Percentiles rank a stretch among this genome's conserved stretches.
Conservation (phyloP, 768 basidiomycete species). For the Tephrocybe sp. region DNA sequence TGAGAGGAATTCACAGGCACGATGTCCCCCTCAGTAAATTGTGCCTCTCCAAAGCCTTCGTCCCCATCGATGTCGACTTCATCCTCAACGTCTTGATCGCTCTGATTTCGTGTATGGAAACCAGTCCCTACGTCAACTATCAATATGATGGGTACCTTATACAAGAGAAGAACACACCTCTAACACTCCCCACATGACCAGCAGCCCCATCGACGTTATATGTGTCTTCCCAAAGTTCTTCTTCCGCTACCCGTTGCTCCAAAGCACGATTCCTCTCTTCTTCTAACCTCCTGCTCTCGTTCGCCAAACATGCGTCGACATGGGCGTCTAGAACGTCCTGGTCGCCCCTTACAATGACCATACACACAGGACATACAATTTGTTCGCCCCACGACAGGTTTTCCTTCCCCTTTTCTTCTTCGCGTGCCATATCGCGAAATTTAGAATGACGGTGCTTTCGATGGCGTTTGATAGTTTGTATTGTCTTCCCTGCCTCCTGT, state of each 20-base stretch:
- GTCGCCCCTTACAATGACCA: conserved; percentile 57
- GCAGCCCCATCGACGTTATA: conserved; percentile 28
- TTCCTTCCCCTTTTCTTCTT: conserved; percentile 44
- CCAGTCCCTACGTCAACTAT: conserved; percentile 56
- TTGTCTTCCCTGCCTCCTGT: conserved; percentile 49
- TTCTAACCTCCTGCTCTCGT: conserved; percentile 46
- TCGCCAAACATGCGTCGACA: conserved; percentile 75
- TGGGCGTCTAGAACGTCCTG: conserved; percentile 76
- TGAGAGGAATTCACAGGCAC: conserved; percentile 34
- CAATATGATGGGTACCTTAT: neutral
- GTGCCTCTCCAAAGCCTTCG: conserved; percentile 67
- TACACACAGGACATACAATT: conserved; percentile 72
- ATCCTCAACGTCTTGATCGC: conserved; percentile 70
- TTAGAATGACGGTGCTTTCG: conserved; percentile 69
- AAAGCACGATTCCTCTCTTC: conserved; percentile 41
- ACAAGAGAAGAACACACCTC: conserved; percentile 34
- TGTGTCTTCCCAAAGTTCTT: conserved; percentile 29
- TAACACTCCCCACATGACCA: conserved; percentile 48
- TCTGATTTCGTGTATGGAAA: conserved; percentile 60
- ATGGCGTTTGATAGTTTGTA: conserved; percentile 64
- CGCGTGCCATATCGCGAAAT: conserved; percentile 65
- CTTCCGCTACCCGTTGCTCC: conserved; percentile 24
- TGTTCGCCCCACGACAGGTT: conserved; percentile 35
- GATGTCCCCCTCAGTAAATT: conserved; percentile 78
- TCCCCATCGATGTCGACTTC: conserved; percentile 83